These are phyloP conservation scores for Penicillium goetzii DNA, from an alignment of 495 filamentous ascomycete species.

Conservation along the genomic window DNA sequence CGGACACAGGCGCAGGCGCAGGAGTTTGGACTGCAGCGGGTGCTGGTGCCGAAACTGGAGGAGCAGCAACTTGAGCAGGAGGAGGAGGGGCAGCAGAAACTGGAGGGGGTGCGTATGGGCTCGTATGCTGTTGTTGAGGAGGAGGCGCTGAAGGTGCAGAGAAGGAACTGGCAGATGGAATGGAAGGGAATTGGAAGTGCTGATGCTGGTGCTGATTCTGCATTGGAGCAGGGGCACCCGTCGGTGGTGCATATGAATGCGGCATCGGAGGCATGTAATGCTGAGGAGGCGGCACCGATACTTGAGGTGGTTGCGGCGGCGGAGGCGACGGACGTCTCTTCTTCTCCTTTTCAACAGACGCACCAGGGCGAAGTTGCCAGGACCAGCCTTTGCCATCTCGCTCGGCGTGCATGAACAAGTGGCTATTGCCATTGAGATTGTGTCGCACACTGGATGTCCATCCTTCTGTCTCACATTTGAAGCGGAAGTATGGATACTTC, in stretches of 20 bases:
- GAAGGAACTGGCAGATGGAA: conserved; percentile 39
- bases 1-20: conserved; percentile 22
- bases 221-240: conserved; percentile 36
- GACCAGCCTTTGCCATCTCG: conserved; percentile 72
- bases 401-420: conserved; percentile 84
- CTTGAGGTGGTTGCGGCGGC: conserved; percentile 44
- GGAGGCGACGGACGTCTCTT: conserved; percentile 63
- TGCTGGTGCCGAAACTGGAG: conserved; percentile 16
- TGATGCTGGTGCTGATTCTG: conserved; percentile 42
- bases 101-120: conserved; percentile 26
- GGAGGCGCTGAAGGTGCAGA: conserved; percentile 26
- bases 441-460: conserved; percentile 98
- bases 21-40: conserved; percentile 16
- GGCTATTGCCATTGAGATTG: conserved; percentile 84
- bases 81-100: conserved; percentile 19
- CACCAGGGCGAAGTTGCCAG: conserved; percentile 65
- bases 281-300: conserved; percentile 42
- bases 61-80: not conserved
- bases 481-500: conserved; percentile 89
- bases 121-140: conserved; percentile 30
- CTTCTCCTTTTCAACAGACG: conserved; percentile 72
- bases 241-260: conserved; percentile 40
- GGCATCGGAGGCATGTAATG: conserved; percentile 48
- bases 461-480: conserved; percentile 76
- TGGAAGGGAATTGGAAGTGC: conserved; percentile 51